Evolutionary conservation across 2,329 filamentous ascomycete species (phyloP), one percentile per base, ranked within the genome.

Genomic region (Calonectria pseudoreteaudii): DNA sequence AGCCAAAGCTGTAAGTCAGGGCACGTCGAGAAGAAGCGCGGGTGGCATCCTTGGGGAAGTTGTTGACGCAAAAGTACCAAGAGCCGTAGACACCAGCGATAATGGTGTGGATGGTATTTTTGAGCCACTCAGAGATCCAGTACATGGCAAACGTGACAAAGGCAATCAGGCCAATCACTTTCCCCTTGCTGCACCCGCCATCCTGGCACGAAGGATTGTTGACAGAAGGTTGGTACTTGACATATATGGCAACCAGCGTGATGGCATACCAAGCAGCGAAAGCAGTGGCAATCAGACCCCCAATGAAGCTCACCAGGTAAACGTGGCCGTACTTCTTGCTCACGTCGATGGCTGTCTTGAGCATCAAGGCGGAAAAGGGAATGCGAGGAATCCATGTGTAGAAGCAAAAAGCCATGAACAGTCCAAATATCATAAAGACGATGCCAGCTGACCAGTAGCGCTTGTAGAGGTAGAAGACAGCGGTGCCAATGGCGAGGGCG

Each of bases 121-220:
- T 98, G 79, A 98, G 87, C 90, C 94, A 96, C 83, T 98, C 96
- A 2, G 94, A 93, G 76, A 98, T 93, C 96, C 96, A 98, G 86
- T 97, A 98, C 85, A 93, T 94, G 68, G 95, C 93, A 80, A 98
- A 98, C 0, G 95, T 98, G 78, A 95, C 90, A 83, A 97, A 98
- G 23, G 93, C 94, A 7, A 98, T 87, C 36, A 98, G 86, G 0
- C 96, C 96, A 74, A 95, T 96, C 56, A 98, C 94, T 77, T 93
- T 96, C 66, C 88, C 94, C 8, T 87, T 88, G 74, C 94, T 93
- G 80, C 96, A 98, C 8, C 90, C 88, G 5, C 91, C 91, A 3
- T 85, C 90, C 4, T 86, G 85, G 76, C 91, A 92, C 5, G 87
- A 86, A 0, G 88, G 86, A 66, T 91, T 91, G 62, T 87, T 83